A percentile compares a stretch with the other conserved stretches of the same genome.
These are phyloP conservation scores for Acacia crassicarpa DNA, from an alignment of 306 rosid species.

Conservation along the genomic window DNA sequence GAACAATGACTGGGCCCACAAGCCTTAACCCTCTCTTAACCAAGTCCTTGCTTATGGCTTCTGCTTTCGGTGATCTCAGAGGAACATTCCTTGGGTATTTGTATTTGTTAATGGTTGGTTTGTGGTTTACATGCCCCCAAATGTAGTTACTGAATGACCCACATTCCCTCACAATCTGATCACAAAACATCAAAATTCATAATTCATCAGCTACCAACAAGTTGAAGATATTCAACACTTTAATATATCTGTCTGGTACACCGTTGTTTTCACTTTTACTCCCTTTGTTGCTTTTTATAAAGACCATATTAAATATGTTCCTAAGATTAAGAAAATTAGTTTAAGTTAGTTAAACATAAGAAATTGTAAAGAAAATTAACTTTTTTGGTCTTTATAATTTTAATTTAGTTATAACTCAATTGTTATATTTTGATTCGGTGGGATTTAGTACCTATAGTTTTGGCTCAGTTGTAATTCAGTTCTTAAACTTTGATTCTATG, in stretches of 20 bases:
- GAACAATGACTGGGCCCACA: slow-evolving; percentile 91
- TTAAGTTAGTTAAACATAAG: no score
- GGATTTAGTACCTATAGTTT: no score
- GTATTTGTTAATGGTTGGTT: slow-evolving; percentile 75
- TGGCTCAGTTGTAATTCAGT: no score
- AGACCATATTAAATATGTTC: no score
- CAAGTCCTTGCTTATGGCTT: slow-evolving; percentile 85
- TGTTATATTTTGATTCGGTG: no score
- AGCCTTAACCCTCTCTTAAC: slow-evolving; percentile 74
- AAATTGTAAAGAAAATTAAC: no score
- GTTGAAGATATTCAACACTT: not conserved
- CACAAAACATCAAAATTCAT: not conserved
- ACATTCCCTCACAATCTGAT: slow-evolving; percentile 72
- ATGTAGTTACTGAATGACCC: slow-evolving; percentile 91
- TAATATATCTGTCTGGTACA: not conserved
- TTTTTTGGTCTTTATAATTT: no score
- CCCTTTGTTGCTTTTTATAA: not conserved
- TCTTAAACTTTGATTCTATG: no score
- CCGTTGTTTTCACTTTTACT: not conserved
- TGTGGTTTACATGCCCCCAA: slow-evolving; percentile 85
- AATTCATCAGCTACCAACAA: not conserved
- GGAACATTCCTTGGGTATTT: slow-evolving; percentile 88
- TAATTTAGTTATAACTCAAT: no score
- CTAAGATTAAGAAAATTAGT: no score
- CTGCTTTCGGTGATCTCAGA: slow-evolving; percentile 84